Percentiles rank a stretch among this genome's conserved stretches.
Conservation (phyloP, 495 filamentous ascomycete genomes). For the Extremus antarcticus region DNA sequence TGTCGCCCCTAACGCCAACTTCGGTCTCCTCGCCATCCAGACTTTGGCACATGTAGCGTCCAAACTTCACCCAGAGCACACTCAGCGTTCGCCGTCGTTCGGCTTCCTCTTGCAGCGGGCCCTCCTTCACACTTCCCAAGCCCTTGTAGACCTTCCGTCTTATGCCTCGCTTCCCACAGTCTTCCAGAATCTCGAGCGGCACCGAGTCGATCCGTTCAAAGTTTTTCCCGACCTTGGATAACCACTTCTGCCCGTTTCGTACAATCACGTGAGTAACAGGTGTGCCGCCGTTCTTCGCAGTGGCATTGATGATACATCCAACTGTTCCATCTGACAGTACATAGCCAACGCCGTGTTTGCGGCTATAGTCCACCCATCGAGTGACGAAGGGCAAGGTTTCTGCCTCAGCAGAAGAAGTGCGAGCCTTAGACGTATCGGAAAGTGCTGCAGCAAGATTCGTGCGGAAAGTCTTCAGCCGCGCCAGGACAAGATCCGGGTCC, state of each 20-base stretch:
- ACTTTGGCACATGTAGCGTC: constrained; percentile 65
- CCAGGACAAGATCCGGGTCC: constrained; percentile 27
- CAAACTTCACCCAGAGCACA: constrained; percentile 82
- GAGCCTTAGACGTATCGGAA: constrained; percentile 8
- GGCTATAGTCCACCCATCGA: constrained; percentile 35
- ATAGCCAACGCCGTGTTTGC: constrained; percentile 32
- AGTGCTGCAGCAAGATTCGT: constrained; percentile 29
- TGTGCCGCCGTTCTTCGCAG: neutral
- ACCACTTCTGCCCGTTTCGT: constrained; percentile 40
- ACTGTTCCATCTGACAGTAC: constrained; percentile 32
- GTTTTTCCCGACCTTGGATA: constrained; percentile 42
- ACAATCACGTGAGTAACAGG: constrained; percentile 28
- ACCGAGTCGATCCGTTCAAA: constrained; percentile 52
- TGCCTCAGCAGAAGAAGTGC: constrained; percentile 2
- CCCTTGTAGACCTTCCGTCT: constrained; percentile 20
- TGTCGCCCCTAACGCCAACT: neutral
- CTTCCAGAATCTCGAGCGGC: constrained; percentile 73
- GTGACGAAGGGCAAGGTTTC: constrained; percentile 28
- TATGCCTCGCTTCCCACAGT: constrained; percentile 55
- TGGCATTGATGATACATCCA: constrained; percentile 27
- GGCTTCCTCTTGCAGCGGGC: constrained; percentile 29
- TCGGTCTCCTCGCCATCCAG: constrained; percentile 10
- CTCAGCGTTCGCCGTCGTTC: constrained; percentile 60
- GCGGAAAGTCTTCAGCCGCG: constrained; percentile 23
- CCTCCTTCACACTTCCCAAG: constrained; percentile 17